A percentile compares a stretch with the other conserved stretches of the same genome.
phyloP scores from a whole-genome alignment of 805 yeast genomes.

The Candida xiaguanensis region DNA sequence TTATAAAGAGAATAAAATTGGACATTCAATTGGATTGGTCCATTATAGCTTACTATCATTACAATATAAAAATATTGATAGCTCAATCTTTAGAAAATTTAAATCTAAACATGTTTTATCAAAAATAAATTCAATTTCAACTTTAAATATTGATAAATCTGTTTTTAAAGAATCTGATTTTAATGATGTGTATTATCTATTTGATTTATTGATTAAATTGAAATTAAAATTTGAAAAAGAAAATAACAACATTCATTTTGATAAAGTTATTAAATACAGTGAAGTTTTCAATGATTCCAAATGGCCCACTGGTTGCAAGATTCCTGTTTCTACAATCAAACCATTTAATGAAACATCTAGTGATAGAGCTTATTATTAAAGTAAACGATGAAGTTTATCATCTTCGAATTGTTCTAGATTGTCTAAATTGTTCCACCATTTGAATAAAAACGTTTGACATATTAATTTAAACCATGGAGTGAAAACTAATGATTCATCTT shows the following conservation, averaged over 20 bases:
- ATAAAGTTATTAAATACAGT: constrained; percentile 30
- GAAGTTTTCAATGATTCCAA: constrained; percentile 35
- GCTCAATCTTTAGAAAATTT: constrained; percentile 16
- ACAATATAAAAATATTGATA: constrained; percentile 28
- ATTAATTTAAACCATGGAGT: constrained; percentile 99
- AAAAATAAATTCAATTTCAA: constrained; percentile 30
- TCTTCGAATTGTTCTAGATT: constrained; percentile 49
- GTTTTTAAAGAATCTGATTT: constrained; percentile 33
- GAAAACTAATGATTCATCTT: constrained; percentile 61
- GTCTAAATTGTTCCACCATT: constrained; percentile 88
- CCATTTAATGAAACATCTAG: constrained; percentile 13
- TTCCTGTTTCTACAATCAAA: constrained; percentile 28
- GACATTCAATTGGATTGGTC: constrained; percentile 45
- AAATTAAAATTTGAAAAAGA: constrained; percentile 42
- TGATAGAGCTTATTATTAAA: constrained; percentile 20
- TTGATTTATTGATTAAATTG: constrained; percentile 37
- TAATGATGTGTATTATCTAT: constrained; percentile 34
- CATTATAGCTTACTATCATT: constrained; percentile 32
- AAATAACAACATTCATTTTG: constrained; percentile 38
- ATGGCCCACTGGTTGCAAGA: constrained; percentile 40
- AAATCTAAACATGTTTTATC: constrained; percentile 24
- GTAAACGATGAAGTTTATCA: constrained; percentile 47
- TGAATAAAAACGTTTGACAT: constrained; percentile 83
- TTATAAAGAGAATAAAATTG: constrained; percentile 43
- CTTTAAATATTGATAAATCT: constrained; percentile 32